These are phyloP conservation scores for Cryptosporidium felis DNA, from an alignment of 169 alveolate species.

Conservation along the genomic window DNA sequence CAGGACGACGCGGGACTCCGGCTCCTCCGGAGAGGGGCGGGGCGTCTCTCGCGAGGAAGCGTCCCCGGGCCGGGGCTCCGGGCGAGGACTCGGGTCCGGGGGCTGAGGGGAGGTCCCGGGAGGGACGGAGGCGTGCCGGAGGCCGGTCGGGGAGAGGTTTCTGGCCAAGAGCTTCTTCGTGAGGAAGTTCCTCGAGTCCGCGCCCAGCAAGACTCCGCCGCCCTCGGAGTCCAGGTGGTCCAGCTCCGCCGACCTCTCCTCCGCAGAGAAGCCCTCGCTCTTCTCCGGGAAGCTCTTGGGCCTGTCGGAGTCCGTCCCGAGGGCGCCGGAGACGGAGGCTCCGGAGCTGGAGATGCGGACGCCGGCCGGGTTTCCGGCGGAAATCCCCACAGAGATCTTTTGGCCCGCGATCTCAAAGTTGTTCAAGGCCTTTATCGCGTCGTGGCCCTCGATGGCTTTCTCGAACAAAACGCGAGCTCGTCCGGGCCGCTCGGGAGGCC, in stretches of 20 bases:
- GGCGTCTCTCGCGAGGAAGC: neutral
- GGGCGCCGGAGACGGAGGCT: slow-evolving; percentile 27
- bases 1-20: slow-evolving; percentile 76
- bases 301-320: neutral
- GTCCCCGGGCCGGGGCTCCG: neutral
- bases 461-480: slow-evolving; percentile 90
- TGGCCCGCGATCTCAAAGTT: slow-evolving; percentile 93
- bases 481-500: slow-evolving; percentile 89
- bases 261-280: slow-evolving; percentile 56
- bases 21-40: neutral
- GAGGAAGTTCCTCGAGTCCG: slow-evolving; percentile 80
- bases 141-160: slow-evolving; percentile 45
- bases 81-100: neutral
- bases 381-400: slow-evolving; percentile 85
- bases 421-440: slow-evolving; percentile 93
- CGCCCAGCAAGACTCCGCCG: slow-evolving; percentile 82
- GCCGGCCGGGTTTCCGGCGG: slow-evolving; percentile 73
- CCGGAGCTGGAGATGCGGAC: slow-evolving; percentile 41
- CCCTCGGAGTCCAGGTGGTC: slow-evolving; percentile 78
- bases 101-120: neutral
- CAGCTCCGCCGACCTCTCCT: slow-evolving; percentile 66
- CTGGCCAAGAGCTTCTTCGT: slow-evolving; percentile 80
- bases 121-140: neutral
- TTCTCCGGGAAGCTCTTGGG: slow-evolving; percentile 34
- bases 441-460: slow-evolving; percentile 93